These are phyloP conservation scores for Monosporascus sp. DNA, from an alignment of 2,329 filamentous ascomycete genomes.

Conservation along the genomic window DNA sequence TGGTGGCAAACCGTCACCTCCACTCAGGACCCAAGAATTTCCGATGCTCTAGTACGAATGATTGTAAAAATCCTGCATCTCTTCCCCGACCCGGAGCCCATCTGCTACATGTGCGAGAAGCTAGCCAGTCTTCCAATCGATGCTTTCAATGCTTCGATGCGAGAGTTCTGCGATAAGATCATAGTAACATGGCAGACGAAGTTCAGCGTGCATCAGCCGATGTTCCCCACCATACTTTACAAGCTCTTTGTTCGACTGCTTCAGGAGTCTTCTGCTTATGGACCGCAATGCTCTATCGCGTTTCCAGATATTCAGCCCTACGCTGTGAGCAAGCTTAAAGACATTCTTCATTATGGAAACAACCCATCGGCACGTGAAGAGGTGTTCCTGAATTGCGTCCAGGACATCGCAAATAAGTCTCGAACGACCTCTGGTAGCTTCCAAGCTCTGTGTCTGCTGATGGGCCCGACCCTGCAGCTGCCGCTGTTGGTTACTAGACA, in stretches of 20 bases:
- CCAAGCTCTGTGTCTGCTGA: constrained; percentile 52
- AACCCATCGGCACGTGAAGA: constrained; percentile 49
- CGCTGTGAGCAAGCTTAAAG: constrained; percentile 55
- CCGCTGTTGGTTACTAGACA: constrained; percentile 55
- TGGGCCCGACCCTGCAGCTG: constrained; percentile 49
- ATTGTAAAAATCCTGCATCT: constrained; percentile 42
- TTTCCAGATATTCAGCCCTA: constrained; percentile 59
- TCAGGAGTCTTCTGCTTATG: constrained; percentile 61
- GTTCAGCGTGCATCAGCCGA: constrained; percentile 14
- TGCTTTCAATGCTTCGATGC: constrained; percentile 56
- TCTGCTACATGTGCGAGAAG: constrained; percentile 68
- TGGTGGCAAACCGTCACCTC: constrained; percentile 80
- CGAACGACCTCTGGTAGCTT: constrained; percentile 67
- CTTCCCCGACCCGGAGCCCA: constrained; percentile 36
- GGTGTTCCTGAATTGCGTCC: constrained; percentile 62
- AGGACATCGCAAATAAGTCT: constrained; percentile 61
- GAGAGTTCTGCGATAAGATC: constrained; percentile 55
- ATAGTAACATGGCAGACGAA: constrained; percentile 45
- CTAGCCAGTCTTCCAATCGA: constrained; percentile 59
- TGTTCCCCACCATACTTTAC: constrained; percentile 33
- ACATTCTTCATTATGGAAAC: constrained; percentile 54
- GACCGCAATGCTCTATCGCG: constrained; percentile 48
- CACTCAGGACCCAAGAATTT: constrained; percentile 79
- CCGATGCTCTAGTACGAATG: constrained; percentile 73
- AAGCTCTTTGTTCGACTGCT: constrained; percentile 61